Base-by-base conservation (phyloP, 495 filamentous ascomycete genomes). In the Penicillium flavigenum region DNA sequence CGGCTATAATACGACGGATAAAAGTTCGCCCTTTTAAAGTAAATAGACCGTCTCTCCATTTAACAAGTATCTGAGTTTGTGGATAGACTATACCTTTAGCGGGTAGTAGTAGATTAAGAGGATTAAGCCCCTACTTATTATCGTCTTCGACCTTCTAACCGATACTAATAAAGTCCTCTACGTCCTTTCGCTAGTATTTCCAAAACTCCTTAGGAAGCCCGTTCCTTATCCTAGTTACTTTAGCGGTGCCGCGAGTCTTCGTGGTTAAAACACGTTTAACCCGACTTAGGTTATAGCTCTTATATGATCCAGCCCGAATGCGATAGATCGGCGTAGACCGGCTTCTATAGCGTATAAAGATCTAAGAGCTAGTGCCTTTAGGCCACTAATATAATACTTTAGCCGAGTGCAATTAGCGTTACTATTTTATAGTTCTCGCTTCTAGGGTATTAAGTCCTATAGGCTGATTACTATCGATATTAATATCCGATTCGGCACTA, bases 301-400 rank as follows among this genome's bases (percentile, higher is more conserved):
- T 47, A 26, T 58, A 36, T 22, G 47, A 65, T 20, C 66, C 54
- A 42, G 66, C 58, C n/a, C 56, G 46, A 41, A 68, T 62, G 12
- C 56, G 50, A 54, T 56, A 68, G 43, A 68, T 65, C 24, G 53
- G 47, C 3, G 29, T 47, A 1, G 44, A 49, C 19, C 27, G 42
- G 17, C 48, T 53, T 50, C 63, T 51, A 29, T 69, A 65, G 8
- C 50, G 50, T 4, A 69, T 51, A 31, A 69, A 65, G 9, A 59
- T 62, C 42, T 69, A 49, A 31, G 56, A 58, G n/a, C 66, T 57
- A 11, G 50, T 62, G 10, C 58, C 66, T 41, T 57, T 65, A 32
- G 60, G 54, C 66, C 54, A 69, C 58, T 54, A 65, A 36, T 56
- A 89, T 51, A 85, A 76, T 52, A 89, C 76, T 49, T 82, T 79